These are phyloP conservation scores for Symbiotaphrina buchneri DNA, from an alignment of 495 filamentous ascomycete species.

Conservation along the genomic window DNA sequence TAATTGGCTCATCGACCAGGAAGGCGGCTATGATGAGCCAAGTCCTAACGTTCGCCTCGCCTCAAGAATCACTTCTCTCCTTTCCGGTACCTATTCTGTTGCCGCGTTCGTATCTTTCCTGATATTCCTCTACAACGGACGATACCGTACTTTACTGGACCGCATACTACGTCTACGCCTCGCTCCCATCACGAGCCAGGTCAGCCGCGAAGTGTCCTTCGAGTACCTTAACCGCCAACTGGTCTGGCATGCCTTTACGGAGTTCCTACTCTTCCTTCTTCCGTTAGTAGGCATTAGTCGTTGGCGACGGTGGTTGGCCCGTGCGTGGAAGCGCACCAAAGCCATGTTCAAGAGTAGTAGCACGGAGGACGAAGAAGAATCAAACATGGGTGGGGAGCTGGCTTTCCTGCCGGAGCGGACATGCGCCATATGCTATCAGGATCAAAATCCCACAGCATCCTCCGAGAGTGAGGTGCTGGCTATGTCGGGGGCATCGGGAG, in stretches of 20 bases:
- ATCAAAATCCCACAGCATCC: slow-evolving; percentile 49
- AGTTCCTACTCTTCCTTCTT: slow-evolving; percentile 88
- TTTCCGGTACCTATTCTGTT: slow-evolving; percentile 52
- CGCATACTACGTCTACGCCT: slow-evolving; percentile 70
- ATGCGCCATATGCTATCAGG: slow-evolving; percentile 93
- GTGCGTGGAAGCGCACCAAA: slow-evolving; percentile 60
- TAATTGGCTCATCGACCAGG: slow-evolving; percentile 48
- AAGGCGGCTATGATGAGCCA: slow-evolving; percentile 6
- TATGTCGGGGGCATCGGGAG: slow-evolving; percentile 36
- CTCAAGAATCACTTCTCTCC: slow-evolving; percentile 39
- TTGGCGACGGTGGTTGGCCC: slow-evolving; percentile 75
- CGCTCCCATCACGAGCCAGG: slow-evolving; percentile 56
- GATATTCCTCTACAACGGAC: slow-evolving; percentile 71
- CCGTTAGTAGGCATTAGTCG: slow-evolving; percentile 81
- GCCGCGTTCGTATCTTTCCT: slow-evolving; percentile 71
- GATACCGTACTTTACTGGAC: slow-evolving; percentile 80
- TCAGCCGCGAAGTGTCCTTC: slow-evolving; percentile 78
- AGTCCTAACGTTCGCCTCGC: slow-evolving; percentile 26
- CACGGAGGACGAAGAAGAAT: slow-evolving; percentile 20
- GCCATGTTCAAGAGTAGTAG: slow-evolving; percentile 29
- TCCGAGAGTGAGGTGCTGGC: slow-evolving; percentile 16
- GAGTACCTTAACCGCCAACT: slow-evolving; percentile 95
- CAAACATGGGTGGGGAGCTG: slow-evolving; percentile 47
- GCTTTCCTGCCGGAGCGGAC: slow-evolving; percentile 78
- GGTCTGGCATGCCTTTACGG: slow-evolving; percentile 97